Percentiles rank a stretch among this genome's conserved stretches.
These are phyloP conservation scores for Russula griseocarnosa DNA, from an alignment of 768 basidiomycete genomes.

Conservation along the genomic window DNA sequence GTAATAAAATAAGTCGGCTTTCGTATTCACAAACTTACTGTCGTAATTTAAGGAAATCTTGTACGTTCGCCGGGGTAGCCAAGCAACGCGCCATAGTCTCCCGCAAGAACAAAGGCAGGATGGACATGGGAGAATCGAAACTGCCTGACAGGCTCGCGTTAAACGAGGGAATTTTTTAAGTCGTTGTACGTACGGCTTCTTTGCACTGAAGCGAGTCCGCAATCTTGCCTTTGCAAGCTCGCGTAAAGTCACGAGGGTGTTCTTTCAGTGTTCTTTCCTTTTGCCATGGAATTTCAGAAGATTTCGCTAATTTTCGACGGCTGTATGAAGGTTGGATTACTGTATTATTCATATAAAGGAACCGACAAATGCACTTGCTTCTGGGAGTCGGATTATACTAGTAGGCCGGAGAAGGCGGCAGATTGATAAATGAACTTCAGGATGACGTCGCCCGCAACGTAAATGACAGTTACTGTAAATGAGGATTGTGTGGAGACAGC, in stretches of 20 bases:
- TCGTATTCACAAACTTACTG: background rate
- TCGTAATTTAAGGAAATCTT: background rate
- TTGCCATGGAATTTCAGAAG: background rate
- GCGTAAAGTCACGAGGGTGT: background rate
- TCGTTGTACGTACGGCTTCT: background rate
- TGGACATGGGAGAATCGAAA: background rate
- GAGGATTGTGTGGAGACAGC: background rate
- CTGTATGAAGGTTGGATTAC: background rate
- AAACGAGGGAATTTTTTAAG: background rate
- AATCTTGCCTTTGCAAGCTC: constrained; percentile 1
- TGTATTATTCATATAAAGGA: background rate
- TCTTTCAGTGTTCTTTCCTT: background rate
- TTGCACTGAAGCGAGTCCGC: background rate
- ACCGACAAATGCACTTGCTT: background rate
- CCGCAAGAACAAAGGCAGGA: background rate
- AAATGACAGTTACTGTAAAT: background rate
- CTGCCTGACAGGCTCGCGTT: background rate
- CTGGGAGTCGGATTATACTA: too few relatives aligned
- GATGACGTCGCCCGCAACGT: background rate
- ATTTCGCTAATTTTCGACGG: background rate
- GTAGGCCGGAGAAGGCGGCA: background rate
- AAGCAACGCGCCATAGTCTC: background rate
- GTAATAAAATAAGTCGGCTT: background rate
- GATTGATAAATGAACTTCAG: background rate
- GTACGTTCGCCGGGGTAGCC: background rate